Percentiles rank a stretch among this genome's conserved stretches.
These are phyloP conservation scores for Myriosclerotinia duriaeana DNA, from an alignment of 2,329 filamentous ascomycete genomes.

Conservation along the genomic window DNA sequence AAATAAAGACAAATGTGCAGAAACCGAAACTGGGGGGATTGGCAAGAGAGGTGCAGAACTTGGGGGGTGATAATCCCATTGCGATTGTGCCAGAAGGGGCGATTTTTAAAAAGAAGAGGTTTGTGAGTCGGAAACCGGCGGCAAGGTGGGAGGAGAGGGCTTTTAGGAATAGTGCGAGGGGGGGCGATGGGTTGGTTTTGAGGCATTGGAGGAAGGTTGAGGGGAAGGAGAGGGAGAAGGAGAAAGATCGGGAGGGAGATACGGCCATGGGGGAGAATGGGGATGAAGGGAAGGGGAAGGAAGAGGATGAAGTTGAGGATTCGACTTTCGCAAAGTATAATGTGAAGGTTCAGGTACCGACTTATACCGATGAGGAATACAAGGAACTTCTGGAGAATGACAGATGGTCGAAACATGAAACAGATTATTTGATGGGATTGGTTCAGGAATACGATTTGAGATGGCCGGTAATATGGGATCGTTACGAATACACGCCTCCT, in stretches of 20 bases:
- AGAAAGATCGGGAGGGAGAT: constrained; percentile 43
- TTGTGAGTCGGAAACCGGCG: constrained; percentile 55
- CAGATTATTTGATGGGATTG: constrained; percentile 80
- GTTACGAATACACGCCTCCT: constrained; percentile 71
- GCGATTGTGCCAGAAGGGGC: constrained; percentile 62
- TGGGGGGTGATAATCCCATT: constrained; percentile 66
- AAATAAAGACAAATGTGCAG: constrained; percentile 66
- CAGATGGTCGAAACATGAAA: constrained; percentile 90
- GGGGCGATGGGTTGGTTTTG: constrained; percentile 64
- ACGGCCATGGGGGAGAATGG: constrained; percentile 44
- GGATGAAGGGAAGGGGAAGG: constrained; percentile 32
- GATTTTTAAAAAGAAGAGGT: constrained; percentile 59
- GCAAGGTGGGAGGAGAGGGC: constrained; percentile 64
- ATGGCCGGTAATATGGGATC: constrained; percentile 89
- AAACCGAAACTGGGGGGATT: constrained; percentile 61
- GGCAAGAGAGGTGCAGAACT: constrained; percentile 63
- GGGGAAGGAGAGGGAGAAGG: constrained; percentile 57
- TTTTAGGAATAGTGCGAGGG: constrained; percentile 77
- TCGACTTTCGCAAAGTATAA: constrained; percentile 84
- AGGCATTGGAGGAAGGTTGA: constrained; percentile 68
- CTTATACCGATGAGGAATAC: constrained; percentile 88
- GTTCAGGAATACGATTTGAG: constrained; percentile 79
- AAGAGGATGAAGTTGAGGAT: constrained; percentile 48
- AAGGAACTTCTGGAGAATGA: constrained; percentile 67
- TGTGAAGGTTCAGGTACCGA: constrained; percentile 71